Evolutionary conservation across 2,329 filamentous ascomycete species (phyloP).

Genomic region (Hortaea werneckii): DNA sequence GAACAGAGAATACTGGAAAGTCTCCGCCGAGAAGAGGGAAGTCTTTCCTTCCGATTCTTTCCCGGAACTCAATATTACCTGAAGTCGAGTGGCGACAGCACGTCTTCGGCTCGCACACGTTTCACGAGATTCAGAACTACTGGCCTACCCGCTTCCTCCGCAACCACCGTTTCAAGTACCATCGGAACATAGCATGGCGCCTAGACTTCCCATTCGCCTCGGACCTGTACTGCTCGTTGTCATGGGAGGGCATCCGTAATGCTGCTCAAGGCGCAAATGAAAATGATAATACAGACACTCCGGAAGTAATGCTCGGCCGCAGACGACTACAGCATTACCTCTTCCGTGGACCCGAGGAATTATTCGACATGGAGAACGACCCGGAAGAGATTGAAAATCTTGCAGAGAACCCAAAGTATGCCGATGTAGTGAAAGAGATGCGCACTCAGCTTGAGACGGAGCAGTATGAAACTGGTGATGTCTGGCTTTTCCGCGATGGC

Average conservation of each 20-base stretch:
- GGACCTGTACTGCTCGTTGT: slow-evolving; percentile 36
- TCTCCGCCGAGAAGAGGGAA: slow-evolving; percentile 21
- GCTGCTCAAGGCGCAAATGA: slow-evolving; percentile 2
- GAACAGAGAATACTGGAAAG: slow-evolving; percentile 1
- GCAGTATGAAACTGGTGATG: slow-evolving; percentile 26
- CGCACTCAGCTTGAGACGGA: slow-evolving; percentile 25
- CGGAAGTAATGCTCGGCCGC: slow-evolving; percentile 29
- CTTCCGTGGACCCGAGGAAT: slow-evolving; percentile 34
- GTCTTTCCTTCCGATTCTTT: slow-evolving; percentile 32
- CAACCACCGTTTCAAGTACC: slow-evolving; percentile 38
- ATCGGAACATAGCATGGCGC: slow-evolving; percentile 40
- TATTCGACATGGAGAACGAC: slow-evolving; percentile 39
- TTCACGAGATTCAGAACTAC: slow-evolving; percentile 42
- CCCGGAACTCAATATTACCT: slow-evolving; percentile 8
- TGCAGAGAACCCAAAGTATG: slow-evolving; percentile 25
- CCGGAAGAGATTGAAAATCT: slow-evolving; percentile 39
- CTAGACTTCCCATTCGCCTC: slow-evolving; percentile 41
- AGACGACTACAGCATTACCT: slow-evolving; percentile 35
- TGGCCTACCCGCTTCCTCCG: slow-evolving; percentile 42
- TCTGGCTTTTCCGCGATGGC: slow-evolving; percentile 25
- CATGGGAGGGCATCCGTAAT: slow-evolving; percentile 39
- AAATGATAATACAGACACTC: neutral
- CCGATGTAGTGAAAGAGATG: slow-evolving; percentile 24
- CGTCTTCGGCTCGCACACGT: slow-evolving; percentile 43
- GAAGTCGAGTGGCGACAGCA: slow-evolving; percentile 24